Evolutionary conservation across 192 early-diverging fungal species (phyloP), one percentile per base, ranked within the genome.

Genomic region (Gigaspora rosea): DNA sequence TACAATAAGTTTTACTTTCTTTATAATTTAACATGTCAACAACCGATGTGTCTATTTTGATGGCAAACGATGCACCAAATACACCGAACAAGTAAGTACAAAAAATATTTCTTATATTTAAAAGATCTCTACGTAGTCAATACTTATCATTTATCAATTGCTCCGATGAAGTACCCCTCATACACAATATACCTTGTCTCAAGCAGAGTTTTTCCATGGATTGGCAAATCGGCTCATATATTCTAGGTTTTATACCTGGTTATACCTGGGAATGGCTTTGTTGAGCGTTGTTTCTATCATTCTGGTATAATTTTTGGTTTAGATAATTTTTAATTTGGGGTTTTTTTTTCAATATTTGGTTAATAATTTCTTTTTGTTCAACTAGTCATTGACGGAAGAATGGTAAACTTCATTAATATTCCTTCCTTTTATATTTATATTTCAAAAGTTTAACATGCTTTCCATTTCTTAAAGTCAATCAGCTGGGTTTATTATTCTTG

Each of bases 401-500:
- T 86, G 85, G 85, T 86, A 82, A 80, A 73, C 15, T 35, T 58
- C 35, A 15, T 15, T 66, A 27, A 41, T 32, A 3, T 18, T 13
- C 22, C 20, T 47, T 35, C 22, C 9, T 27, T 57, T 3, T 35
- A 11, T 11, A 18, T 22, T 13, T 2, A 13, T 33, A 70, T 22
- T 4, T 11, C 3, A 33, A 27, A 35, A 69, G 9, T 68, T 41
- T 46, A 12, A 8, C 33, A 49, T 61, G 27, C 18, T 71, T 57
- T 59, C 27, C 27, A 27, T 20, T 63, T 20, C 79, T 41, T 80
- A 83, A 64, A 88, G 89, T 62, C 91, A 88, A 16, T 91, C 91
- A 49, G 49, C 86, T 27, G 83, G 90, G 9, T 94, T 94, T 73
- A 88, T 94, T 47, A 71, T 90, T 16, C 78, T 93, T 33, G 93